A percentile compares a stretch with the other conserved stretches of the same genome.
These are phyloP conservation scores for Punica granatum DNA, from an alignment of 345 rosid genomes.

Conservation along the genomic window DNA sequence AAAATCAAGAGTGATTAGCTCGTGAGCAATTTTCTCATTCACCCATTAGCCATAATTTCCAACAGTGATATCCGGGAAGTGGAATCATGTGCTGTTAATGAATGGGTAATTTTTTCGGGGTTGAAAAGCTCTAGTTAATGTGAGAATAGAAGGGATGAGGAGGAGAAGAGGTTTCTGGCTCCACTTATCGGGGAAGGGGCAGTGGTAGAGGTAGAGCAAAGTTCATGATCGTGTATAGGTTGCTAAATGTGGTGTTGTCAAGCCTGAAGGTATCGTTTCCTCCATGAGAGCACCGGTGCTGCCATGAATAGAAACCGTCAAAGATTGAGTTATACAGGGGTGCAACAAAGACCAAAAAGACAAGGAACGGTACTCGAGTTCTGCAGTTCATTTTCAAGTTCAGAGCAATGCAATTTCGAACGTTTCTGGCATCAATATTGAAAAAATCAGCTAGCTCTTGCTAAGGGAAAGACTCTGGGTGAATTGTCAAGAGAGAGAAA, in stretches of 20 bases:
- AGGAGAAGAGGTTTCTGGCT: neutral
- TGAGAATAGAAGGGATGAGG: neutral
- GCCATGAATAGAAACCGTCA: neutral
- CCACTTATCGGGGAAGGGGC: neutral
- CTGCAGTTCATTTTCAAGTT: conserved; percentile 26
- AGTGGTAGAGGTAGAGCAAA: conserved; percentile 8
- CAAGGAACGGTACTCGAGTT: conserved; percentile 11
- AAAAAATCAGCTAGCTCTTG: conserved; percentile 13
- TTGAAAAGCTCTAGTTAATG: neutral
- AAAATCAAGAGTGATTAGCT: too few species aligned
- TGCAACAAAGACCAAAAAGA: conserved; percentile 4
- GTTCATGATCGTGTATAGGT: conserved; percentile 18
- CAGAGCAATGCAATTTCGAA: conserved; percentile 15
- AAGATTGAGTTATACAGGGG: neutral
- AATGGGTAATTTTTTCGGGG: neutral
- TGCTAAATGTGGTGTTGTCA: conserved; percentile 8
- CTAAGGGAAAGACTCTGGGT: neutral
- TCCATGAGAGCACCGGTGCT: neutral
- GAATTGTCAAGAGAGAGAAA: neutral
- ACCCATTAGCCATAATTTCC: too few species aligned
- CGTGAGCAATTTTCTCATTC: too few species aligned
- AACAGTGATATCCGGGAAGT: neutral
- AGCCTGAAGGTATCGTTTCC: conserved; percentile 7
- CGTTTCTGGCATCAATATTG: conserved; percentile 20
- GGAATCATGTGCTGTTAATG: neutral